A percentile compares a stretch with the other conserved stretches of the same genome.
phyloP scores from a whole-genome alignment of 305 asterid genomes.

The Lippia alba region DNA sequence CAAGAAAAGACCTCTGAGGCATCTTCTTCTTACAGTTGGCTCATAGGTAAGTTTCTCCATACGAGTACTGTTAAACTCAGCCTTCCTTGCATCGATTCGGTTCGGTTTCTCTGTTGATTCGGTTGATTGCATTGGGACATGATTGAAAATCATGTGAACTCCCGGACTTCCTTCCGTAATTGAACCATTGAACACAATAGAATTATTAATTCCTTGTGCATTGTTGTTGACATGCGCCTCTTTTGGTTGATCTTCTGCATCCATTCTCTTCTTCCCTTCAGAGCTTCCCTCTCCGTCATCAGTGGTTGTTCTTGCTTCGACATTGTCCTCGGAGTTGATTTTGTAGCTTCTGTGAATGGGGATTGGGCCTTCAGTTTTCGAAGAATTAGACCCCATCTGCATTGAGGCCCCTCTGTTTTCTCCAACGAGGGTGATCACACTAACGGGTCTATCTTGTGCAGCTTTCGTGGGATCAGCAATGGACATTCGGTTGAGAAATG shows the following conservation, averaged over 20 bases:
- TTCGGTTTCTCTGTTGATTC: constrained; percentile 32
- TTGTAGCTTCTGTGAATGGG: constrained; percentile 80
- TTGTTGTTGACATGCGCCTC: constrained; percentile 75
- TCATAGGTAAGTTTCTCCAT: constrained; percentile 54
- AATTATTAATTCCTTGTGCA: constrained; percentile 77
- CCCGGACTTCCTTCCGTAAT: constrained; percentile 70
- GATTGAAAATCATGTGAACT: constrained; percentile 55
- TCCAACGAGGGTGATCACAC: constrained; percentile 85
- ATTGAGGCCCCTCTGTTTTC: constrained; percentile 90
- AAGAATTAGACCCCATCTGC: constrained; percentile 66
- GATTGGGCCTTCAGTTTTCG: constrained; percentile 45
- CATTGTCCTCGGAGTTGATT: constrained; percentile 50
- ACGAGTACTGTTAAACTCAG: constrained; percentile 47
- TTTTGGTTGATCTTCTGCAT: constrained; percentile 48
- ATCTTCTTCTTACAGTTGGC: constrained; percentile 77
- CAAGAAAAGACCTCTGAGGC: constrained; percentile 66
- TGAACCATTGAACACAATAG: constrained; percentile 68
- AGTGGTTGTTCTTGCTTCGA: constrained; percentile 44
- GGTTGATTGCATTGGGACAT: constrained; percentile 40
- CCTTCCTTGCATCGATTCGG: constrained; percentile 44
- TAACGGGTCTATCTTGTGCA: constrained; percentile 45
- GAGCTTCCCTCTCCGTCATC: constrained; percentile 53
- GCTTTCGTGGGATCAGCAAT: constrained; percentile 41
- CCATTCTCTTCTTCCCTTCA: constrained; percentile 33
- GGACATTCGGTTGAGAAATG: constrained; percentile 42